Percentiles rank a stretch among this genome's conserved stretches.
phyloP scores from a whole-genome alignment of 257 asterid species.

The Solanum pimpinellifolium region DNA sequence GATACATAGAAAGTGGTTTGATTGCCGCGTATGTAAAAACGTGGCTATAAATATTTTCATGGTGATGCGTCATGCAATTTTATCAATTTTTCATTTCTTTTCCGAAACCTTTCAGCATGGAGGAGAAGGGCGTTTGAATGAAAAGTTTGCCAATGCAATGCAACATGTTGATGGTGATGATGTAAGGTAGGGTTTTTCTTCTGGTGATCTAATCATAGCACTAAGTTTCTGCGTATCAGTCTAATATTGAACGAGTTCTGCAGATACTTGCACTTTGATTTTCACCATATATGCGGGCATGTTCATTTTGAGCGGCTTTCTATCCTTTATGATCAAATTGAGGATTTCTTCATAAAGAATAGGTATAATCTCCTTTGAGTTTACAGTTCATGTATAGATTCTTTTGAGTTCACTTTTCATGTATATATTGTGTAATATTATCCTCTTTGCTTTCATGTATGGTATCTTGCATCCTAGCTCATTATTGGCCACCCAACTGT shows the following conservation, averaged over 20 bases:
- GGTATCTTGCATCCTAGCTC: neutral
- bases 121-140: slow-evolving; percentile 78
- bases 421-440: neutral
- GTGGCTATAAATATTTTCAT: neutral
- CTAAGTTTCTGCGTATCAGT: slow-evolving; percentile 2
- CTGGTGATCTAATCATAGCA: neutral
- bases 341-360: slow-evolving; percentile 56
- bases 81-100: neutral
- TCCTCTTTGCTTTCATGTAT: neutral
- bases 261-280: slow-evolving; percentile 94
- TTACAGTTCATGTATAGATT: neutral
- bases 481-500: neutral
- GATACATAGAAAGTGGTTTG: neutral
- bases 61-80: neutral
- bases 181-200: slow-evolving; percentile 45
- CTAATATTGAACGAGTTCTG: slow-evolving; percentile 11
- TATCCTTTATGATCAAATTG: slow-evolving; percentile 70
- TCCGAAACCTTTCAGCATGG: slow-evolving; percentile 40
- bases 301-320: slow-evolving; percentile 77
- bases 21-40: neutral
- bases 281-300: slow-evolving; percentile 91
- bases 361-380: slow-evolving; percentile 30
- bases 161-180: slow-evolving; percentile 50
- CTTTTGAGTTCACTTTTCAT: neutral
- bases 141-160: slow-evolving; percentile 52